phyloP scores from a whole-genome alignment of 1,139 yeast genomes.

The Pichiaceae sp. region DNA sequence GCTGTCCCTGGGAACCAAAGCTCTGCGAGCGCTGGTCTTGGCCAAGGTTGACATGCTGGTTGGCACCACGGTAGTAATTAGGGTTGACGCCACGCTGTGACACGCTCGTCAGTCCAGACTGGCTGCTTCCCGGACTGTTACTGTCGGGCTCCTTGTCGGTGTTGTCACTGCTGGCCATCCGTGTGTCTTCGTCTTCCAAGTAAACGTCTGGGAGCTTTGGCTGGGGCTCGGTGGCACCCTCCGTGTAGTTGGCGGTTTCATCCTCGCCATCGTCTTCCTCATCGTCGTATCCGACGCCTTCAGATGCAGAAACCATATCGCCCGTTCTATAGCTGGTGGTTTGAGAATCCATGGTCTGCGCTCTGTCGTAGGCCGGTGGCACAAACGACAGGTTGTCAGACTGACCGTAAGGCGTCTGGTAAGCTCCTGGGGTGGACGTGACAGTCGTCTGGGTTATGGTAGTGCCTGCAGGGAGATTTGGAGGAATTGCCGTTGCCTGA shows the following conservation, averaged over 20 bases:
- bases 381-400: conserved; percentile 4
- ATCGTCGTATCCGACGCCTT: conserved; percentile 1
- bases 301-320: neutral
- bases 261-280: neutral
- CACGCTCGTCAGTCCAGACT: conserved; percentile 69
- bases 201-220: conserved; percentile 3
- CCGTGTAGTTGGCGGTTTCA: neutral
- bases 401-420: neutral
- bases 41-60: conserved; percentile 1
- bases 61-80: conserved; percentile 31
- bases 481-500: neutral
- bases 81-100: conserved; percentile 76
- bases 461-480: neutral
- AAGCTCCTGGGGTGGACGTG: neutral
- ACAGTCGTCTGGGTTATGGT: neutral
- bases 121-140: conserved; percentile 2
- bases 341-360: neutral
- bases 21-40: conserved; percentile 6
- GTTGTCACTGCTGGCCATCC: neutral
- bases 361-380: neutral
- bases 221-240: neutral
- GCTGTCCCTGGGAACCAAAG: conserved; percentile 3
- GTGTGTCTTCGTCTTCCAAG: conserved; percentile 1
- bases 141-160: neutral
- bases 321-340: neutral